Evolutionary conservation across 2,329 filamentous ascomycete species (phyloP).

Genomic region (Hypoxylon sp.): DNA sequence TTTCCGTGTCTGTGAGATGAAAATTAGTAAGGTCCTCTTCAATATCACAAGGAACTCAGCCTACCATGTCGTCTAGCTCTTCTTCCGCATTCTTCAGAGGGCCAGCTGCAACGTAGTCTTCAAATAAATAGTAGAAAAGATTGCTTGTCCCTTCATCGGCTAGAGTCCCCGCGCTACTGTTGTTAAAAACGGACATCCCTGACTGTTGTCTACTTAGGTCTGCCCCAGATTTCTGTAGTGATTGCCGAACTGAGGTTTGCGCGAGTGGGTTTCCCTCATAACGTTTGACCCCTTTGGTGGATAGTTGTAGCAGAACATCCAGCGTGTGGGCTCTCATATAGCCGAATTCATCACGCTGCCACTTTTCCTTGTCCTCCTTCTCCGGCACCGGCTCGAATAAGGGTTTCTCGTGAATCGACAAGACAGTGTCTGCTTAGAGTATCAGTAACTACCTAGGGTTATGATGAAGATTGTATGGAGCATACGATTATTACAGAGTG

Average conservation of each 20-base stretch:
- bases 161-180: conserved; percentile 38
- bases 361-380: conserved; percentile 42
- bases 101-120: conserved; percentile 74
- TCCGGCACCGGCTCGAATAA: conserved; percentile 51
- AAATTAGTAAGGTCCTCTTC: conserved; percentile 37
- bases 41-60: conserved; percentile 36
- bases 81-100: conserved; percentile 63
- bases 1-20: conserved; percentile 51
- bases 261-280: conserved; percentile 60
- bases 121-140: conserved; percentile 77
- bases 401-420: conserved; percentile 76
- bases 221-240: conserved; percentile 55
- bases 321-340: conserved; percentile 59
- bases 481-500: conserved; percentile 75
- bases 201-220: conserved; percentile 44
- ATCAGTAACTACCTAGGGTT: conserved; percentile 42
- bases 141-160: conserved; percentile 69
- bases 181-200: conserved; percentile 41
- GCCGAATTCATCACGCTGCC: conserved; percentile 51
- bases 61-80: conserved; percentile 66
- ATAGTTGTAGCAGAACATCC: conserved; percentile 59
- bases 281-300: conserved; percentile 55
- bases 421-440: conserved; percentile 69
- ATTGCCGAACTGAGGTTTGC: conserved; percentile 58
- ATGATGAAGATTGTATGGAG: neutral